Percentiles rank a stretch among this genome's conserved stretches.
Evolutionary conservation across 2,329 filamentous ascomycete species (phyloP).

Genomic region (Daldinia sp.): DNA sequence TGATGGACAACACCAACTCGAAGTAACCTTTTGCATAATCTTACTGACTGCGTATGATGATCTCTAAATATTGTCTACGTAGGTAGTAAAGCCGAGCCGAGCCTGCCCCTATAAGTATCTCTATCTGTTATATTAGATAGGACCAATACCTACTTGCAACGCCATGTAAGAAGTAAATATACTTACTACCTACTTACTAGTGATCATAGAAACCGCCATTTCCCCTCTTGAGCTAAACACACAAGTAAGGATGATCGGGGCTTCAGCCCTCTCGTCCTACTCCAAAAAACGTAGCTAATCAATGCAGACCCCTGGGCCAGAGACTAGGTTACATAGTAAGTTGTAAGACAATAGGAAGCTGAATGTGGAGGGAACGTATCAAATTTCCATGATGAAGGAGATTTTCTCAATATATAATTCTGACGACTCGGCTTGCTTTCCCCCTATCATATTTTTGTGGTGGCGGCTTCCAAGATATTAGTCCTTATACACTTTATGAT

Average conservation of each 20-base stretch:
- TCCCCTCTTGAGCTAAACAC: too few relatives aligned
- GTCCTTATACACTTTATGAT: not conserved
- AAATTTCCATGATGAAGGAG: not conserved
- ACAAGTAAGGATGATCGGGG: not conserved
- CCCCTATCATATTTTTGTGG: not conserved
- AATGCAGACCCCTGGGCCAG: not conserved
- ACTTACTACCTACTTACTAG: too few relatives aligned
- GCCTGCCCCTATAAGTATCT: too few relatives aligned
- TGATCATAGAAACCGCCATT: too few relatives aligned
- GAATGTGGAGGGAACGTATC: not conserved
- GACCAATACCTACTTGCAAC: too few relatives aligned
- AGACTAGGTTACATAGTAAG: not conserved
- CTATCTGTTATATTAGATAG: too few relatives aligned
- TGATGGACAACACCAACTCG: too few relatives aligned
- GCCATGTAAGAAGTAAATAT: too few relatives aligned
- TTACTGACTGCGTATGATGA: too few relatives aligned
- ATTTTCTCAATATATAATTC: not conserved
- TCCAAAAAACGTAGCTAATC: not conserved
- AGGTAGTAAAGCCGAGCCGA: too few relatives aligned
- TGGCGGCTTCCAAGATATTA: not conserved
- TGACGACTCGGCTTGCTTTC: not conserved
- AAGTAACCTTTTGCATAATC: too few relatives aligned
- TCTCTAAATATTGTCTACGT: too few relatives aligned
- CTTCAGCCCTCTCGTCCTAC: not conserved
- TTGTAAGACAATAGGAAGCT: not conserved